Evolutionary conservation across 495 filamentous ascomycete genomes (phyloP).

Genomic region (Penicillium desertorum): DNA sequence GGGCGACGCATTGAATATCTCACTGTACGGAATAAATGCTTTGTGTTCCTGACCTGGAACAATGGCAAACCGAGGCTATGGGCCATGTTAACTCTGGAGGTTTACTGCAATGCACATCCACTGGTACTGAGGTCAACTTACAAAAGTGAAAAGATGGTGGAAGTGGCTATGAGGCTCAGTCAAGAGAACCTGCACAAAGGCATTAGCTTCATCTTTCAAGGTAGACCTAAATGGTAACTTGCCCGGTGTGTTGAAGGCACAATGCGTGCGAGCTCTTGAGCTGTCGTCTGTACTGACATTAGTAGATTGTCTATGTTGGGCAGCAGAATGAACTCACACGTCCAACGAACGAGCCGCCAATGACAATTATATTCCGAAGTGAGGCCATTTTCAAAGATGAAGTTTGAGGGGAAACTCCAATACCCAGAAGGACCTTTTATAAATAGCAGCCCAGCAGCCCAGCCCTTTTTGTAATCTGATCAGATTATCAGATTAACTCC

Average conservation of each 20-base stretch:
- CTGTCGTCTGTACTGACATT: constrained; percentile 29
- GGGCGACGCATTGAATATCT: constrained; percentile 37
- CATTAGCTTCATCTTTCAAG: background rate
- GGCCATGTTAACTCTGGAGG: background rate
- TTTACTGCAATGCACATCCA: background rate
- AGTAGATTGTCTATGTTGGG: background rate
- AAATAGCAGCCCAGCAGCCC: too few relatives aligned
- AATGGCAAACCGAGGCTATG: constrained; percentile 52
- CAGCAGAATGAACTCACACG: constrained; percentile 24
- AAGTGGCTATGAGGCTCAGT: constrained; percentile 55
- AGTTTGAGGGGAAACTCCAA: background rate
- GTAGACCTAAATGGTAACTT: background rate
- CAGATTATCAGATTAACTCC: constrained; percentile 14
- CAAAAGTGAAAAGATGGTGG: constrained; percentile 55
- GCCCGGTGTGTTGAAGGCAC: constrained; percentile 41
- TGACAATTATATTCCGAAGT: constrained; percentile 42
- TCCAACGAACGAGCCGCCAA: constrained; percentile 47
- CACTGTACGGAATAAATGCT: constrained; percentile 54
- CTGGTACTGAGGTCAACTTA: constrained; percentile 25
- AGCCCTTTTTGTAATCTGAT: constrained; percentile 7
- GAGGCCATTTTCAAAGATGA: constrained; percentile 21
- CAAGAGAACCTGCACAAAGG: constrained; percentile 42
- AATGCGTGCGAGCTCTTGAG: constrained; percentile 39
- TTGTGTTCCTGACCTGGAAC: constrained; percentile 52
- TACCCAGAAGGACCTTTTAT: background rate